Base-by-base conservation (phyloP, 345 rosid species). In the Ricinus communis region DNA sequence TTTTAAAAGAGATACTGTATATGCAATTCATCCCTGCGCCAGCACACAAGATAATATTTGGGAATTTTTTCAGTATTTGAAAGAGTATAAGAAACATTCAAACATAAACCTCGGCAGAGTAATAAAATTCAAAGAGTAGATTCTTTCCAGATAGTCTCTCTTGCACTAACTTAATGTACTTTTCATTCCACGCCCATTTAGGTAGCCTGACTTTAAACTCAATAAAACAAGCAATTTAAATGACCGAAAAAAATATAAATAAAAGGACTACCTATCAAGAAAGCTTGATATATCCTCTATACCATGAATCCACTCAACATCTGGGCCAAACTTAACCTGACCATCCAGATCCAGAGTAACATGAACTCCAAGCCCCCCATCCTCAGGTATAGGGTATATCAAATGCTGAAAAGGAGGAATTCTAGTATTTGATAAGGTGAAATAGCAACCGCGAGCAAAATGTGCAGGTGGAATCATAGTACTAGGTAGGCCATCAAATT, bases 301-400 rank as follows among this genome's bases (percentile, higher is more conserved):
- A 75, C 86, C 80, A 52, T 81, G 52, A 53, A 90, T 88, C 97
- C 98, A 94, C 71, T 94, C 97, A 57, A 94, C 97, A 80, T 94
- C 90, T 0, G 98, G 98, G 55, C 98, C 97, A 85, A 90, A 94
- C 88, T 91, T 94, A 52, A 90, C 84, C 75, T 84, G 85, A 61
- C 96, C 95, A 70, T 87, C 89, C 82, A 94, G 85, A 83, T 91
- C 98, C 70, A 94, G 68, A 64, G 96, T 90, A 70, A 91, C 95
- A 77, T 94, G 97, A 65, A 91, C 93, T 51, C 98, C 96, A 25
- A 94, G 81, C 63, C 98, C 97, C 53, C 96, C 97, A 74, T 87
- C 90, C 85, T 91, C 97, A 0, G 98, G 96, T 45, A 91, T 71
- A 31, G 98, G 97, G 80, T 94, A 91, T 82, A 94, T 86, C 81